phyloP scores from a whole-genome alignment of 805 yeast genomes.

The Suhomyces canberraensis region DNA sequence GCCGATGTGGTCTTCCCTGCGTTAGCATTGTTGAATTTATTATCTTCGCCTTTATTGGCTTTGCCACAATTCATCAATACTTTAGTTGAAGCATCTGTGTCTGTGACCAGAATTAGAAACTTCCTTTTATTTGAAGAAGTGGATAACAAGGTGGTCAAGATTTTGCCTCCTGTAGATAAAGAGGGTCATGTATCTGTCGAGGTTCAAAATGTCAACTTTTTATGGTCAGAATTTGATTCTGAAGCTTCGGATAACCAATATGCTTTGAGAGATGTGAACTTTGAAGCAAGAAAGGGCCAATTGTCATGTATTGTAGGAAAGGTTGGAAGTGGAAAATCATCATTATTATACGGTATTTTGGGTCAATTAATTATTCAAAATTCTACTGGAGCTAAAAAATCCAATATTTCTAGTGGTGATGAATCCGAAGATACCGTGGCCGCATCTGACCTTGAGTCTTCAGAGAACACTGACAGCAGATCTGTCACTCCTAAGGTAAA shows the following conservation, averaged over 20 bases:
- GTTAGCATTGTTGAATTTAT: conserved; percentile 28
- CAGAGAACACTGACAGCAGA: not conserved
- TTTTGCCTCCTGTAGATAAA: conserved; percentile 1
- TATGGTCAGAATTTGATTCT: conserved; percentile 17
- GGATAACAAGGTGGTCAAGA: conserved; percentile 10
- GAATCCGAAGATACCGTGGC: not conserved
- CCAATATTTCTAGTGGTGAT: not conserved
- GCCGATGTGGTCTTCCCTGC: conserved; percentile 29
- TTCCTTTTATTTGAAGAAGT: conserved; percentile 37
- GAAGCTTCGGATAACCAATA: conserved; percentile 2
- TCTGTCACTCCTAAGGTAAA: not conserved
- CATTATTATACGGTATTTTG: conserved; percentile 21
- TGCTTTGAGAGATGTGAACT: conserved; percentile 19
- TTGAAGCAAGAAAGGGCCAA: conserved; percentile 22
- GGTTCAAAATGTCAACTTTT: conserved; percentile 17
- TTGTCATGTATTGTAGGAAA: conserved; percentile 24
- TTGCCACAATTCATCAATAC: conserved; percentile 58
- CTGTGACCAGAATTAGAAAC: conserved; percentile 50
- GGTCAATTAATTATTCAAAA: conserved; percentile 17
- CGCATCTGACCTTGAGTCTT: not conserved
- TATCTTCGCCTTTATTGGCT: conserved; percentile 56
- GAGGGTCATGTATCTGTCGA: conserved; percentile 16
- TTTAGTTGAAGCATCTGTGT: conserved; percentile 56
- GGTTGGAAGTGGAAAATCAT: conserved; percentile 26
- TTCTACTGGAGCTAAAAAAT: not conserved